These are phyloP conservation scores for Lepiota venenata DNA, from an alignment of 768 basidiomycete species.

Conservation along the genomic window DNA sequence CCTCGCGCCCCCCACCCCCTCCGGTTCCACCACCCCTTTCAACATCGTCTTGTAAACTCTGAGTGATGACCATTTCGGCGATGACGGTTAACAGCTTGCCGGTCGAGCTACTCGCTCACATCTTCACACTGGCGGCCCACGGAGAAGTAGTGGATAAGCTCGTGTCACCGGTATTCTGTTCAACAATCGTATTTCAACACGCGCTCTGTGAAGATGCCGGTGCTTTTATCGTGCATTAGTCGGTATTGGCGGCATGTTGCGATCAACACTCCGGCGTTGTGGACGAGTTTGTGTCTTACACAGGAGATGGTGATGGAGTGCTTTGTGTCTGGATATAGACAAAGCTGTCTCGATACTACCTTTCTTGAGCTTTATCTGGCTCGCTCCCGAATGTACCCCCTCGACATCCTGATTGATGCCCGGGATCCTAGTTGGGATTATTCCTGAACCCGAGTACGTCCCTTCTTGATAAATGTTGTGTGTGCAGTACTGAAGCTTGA, in stretches of 20 bases:
- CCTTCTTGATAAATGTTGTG: conserved; percentile 1
- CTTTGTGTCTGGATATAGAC: neutral
- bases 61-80: conserved; percentile 15
- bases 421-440: conserved; percentile 58
- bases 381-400: conserved; percentile 43
- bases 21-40: neutral
- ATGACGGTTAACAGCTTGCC: conserved; percentile 44
- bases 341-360: conserved; percentile 26
- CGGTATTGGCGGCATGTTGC: conserved; percentile 52
- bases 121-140: conserved; percentile 49
- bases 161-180: conserved; percentile 7
- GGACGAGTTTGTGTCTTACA: conserved; percentile 54
- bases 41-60: conserved; percentile 6
- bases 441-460: conserved; percentile 40
- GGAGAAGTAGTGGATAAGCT: conserved; percentile 15
- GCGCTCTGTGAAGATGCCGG: conserved; percentile 40
- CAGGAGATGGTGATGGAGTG: conserved; percentile 28
- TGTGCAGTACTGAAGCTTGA: neutral
- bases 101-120: conserved; percentile 53
- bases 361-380: conserved; percentile 39
- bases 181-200: conserved; percentile 30
- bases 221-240: conserved; percentile 44
- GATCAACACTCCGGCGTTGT: conserved; percentile 44
- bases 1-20: conserved; percentile 14
- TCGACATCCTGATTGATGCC: conserved; percentile 57